A percentile compares a stretch with the other conserved stretches of the same genome.
phyloP scores from a whole-genome alignment of 441 rosid species.

The Iberis amara region DNA sequence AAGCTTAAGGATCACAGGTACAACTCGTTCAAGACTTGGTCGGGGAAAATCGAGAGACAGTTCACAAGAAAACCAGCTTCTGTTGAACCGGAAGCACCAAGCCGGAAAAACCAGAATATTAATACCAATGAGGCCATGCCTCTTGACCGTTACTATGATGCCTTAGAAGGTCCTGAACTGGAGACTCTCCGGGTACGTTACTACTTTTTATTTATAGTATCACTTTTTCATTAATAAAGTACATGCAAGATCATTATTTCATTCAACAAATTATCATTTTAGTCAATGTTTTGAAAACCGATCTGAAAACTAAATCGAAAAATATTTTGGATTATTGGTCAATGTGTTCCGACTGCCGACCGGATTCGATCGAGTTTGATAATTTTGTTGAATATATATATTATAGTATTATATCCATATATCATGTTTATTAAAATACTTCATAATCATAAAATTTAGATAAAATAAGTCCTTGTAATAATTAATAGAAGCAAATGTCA shows the following conservation, averaged over 20 bases:
- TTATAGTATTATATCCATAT: too few species aligned
- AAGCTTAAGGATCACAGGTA: conserved; percentile 52
- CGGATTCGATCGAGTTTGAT: too few species aligned
- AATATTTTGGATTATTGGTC: too few species aligned
- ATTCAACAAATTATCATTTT: background rate
- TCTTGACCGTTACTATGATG: conserved; percentile 76
- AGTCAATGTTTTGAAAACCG: too few species aligned
- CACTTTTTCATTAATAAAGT: background rate
- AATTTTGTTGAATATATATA: too few species aligned
- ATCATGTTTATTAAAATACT: too few species aligned
- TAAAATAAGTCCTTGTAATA: too few species aligned
- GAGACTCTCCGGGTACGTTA: conserved; percentile 67
- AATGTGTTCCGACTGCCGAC: too few species aligned
- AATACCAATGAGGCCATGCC: conserved; percentile 48
- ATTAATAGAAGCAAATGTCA: too few species aligned
- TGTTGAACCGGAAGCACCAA: conserved; percentile 28
- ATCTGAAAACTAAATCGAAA: too few species aligned
- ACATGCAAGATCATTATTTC: too few species aligned
- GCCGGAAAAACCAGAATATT: conserved; percentile 10
- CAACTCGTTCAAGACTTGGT: conserved; percentile 89
- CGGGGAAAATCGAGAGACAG: conserved; percentile 81
- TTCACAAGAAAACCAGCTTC: conserved; percentile 46
- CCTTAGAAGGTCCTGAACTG: conserved; percentile 84
- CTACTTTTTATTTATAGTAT: background rate
- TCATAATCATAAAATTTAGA: too few species aligned